A percentile compares a stretch with the other conserved stretches of the same genome.
Evolutionary conservation across 306 rosid species (phyloP).

Genomic region (Pueraria montana): DNA sequence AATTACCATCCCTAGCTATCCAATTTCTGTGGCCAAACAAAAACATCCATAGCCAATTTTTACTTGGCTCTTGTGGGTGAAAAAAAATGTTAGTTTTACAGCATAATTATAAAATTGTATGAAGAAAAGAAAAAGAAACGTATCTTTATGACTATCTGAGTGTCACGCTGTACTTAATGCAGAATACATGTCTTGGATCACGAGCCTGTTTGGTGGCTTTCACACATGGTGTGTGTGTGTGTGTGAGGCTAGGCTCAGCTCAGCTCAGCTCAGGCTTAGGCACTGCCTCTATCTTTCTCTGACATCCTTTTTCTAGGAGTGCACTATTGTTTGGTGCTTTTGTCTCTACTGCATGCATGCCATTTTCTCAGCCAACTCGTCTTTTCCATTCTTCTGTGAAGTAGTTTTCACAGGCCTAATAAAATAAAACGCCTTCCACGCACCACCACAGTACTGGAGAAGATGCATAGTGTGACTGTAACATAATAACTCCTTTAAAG

Average conservation of each 20-base stretch:
- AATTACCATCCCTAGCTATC: too few species aligned
- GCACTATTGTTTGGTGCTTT: constrained; percentile 12
- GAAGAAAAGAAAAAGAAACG: neutral
- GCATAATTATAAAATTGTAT: neutral
- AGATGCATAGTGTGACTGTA: neutral
- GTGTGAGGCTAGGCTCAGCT: too few species aligned
- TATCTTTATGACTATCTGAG: neutral
- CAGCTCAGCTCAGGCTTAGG: neutral
- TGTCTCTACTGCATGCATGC: constrained; percentile 45
- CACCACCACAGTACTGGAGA: neutral
- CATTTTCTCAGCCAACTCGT: neutral
- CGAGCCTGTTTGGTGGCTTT: constrained; percentile 67
- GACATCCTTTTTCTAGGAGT: constrained; percentile 62
- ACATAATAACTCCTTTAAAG: neutral
- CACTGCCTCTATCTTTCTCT: constrained; percentile 40
- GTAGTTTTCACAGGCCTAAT: constrained; percentile 1
- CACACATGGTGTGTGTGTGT: constrained; percentile 31
- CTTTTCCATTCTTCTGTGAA: neutral
- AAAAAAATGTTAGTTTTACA: neutral
- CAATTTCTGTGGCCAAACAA: too few species aligned
- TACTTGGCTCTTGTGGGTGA: neutral
- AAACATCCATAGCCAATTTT: too few species aligned
- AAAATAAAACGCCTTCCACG: neutral
- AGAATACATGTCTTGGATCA: constrained; percentile 54
- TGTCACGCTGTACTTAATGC: constrained; percentile 15